phyloP scores from a whole-genome alignment of 371 early-diverging fungal genomes.

The Neoconidiobolus thromboides region DNA sequence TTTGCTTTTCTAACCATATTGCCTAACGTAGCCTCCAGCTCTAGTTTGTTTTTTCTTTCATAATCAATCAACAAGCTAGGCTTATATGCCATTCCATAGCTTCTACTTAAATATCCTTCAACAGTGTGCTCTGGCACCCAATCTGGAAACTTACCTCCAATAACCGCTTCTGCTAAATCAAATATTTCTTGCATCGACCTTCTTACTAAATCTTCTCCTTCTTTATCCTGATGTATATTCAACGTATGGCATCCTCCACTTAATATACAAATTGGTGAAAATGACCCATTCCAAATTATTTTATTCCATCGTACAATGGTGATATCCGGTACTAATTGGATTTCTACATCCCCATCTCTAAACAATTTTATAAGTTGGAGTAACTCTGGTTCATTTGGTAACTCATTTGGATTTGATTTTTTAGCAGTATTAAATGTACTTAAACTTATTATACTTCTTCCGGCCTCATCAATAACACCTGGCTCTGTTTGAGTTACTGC shows the following conservation, averaged over 20 bases:
- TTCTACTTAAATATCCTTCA: conserved; percentile 22
- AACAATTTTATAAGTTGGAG: conserved; percentile 7
- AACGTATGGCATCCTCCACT: conserved; percentile 39
- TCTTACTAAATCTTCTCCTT: conserved; percentile 22
- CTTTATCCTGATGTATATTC: conserved; percentile 28
- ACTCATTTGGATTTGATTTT: conserved; percentile 1
- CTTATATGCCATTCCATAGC: conserved; percentile 28
- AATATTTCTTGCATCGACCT: conserved; percentile 38
- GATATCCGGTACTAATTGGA: conserved; percentile 29
- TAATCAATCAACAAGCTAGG: conserved; percentile 46
- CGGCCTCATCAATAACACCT: conserved; percentile 33
- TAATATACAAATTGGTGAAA: conserved; percentile 34
- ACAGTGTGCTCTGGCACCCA: conserved; percentile 22
- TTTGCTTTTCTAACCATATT: conserved; percentile 34
- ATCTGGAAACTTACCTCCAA: conserved; percentile 10
- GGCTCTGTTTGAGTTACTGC: conserved; percentile 38
- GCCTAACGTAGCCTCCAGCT: conserved; percentile 40
- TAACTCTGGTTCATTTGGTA: background rate
- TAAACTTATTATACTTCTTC: conserved; percentile 13
- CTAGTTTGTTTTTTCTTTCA: conserved; percentile 35
- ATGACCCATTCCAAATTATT: conserved; percentile 37
- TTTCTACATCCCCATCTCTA: conserved; percentile 27
- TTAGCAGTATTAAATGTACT: conserved; percentile 16
- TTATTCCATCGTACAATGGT: conserved; percentile 64
- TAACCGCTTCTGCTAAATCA: conserved; percentile 26